Conservation (phyloP, 352 stramenopile genomes). For the Pythium volutum region DNA sequence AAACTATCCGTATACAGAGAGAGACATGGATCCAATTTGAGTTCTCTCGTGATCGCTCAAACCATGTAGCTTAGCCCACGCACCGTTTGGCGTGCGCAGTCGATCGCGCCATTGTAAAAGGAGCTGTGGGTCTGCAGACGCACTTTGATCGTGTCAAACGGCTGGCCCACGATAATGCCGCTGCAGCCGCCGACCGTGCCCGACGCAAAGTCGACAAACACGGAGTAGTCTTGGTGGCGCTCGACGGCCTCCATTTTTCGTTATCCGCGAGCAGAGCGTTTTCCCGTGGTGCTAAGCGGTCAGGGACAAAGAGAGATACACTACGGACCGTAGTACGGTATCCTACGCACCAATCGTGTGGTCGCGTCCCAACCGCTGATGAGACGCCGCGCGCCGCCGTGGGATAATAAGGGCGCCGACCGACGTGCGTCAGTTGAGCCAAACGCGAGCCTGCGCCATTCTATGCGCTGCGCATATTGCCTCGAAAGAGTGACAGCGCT, state of each 20-base stretch:
- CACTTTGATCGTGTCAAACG: slow-evolving; percentile 67
- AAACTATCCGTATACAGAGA: slow-evolving; percentile 25
- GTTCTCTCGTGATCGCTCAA: no score
- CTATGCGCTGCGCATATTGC: slow-evolving; percentile 4
- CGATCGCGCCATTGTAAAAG: slow-evolving; percentile 50
- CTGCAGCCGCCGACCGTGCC: slow-evolving; percentile 46
- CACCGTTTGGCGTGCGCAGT: slow-evolving; percentile 45
- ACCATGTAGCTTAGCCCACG: no score
- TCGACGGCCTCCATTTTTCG: slow-evolving; percentile 23
- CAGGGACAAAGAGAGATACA: background rate
- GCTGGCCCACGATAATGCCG: slow-evolving; percentile 58
- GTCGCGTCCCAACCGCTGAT: no score
- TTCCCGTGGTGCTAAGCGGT: background rate
- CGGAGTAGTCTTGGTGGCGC: slow-evolving; percentile 42
- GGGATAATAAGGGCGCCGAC: slow-evolving; percentile 2
- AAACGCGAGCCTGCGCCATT: slow-evolving; percentile 3
- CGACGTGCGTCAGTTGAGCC: slow-evolving; percentile 15
- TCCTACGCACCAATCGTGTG: background rate
- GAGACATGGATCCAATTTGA: background rate
- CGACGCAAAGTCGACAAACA: slow-evolving; percentile 49
- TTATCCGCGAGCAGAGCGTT: background rate
- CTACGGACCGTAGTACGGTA: no score
- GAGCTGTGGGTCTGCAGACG: slow-evolving; percentile 54
- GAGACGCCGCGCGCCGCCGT: background rate
- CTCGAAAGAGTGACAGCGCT: slow-evolving; percentile 12